Evolutionary conservation across 768 basidiomycete genomes (phyloP), one percentile per base, ranked within the genome.

Genomic region (Boletus sensibilis): DNA sequence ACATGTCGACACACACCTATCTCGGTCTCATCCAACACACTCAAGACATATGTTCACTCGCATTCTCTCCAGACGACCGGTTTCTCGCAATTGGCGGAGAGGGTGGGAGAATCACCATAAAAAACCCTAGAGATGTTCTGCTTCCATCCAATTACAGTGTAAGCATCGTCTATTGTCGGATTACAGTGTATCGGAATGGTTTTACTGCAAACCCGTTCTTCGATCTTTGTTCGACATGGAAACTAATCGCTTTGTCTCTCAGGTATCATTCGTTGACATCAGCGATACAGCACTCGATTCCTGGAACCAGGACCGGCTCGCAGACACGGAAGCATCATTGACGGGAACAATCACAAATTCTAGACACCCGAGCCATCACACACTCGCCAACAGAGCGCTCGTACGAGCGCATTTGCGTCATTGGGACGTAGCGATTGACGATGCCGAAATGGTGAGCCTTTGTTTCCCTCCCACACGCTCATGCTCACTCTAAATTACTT

Each of bases 371-470:
- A 23, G 13, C 18, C 44, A 47, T 34, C 29, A 52, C 33, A 40
- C 18, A 3, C 31, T 63, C 11, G 56, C 59, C 5, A 40, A 35
- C 20, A 25, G 53, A 43, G 50, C 59, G 0, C 45, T 63, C 23
- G n/a, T 61, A 2, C 20, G 41, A 2, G n/a, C 56, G 12, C 61
- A 39, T 6, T 34, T 61, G 16, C 2, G 16, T n/a, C n/a, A 40
- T 3, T 58, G 56, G 61, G 47, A 52, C 6, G 21, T 0, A 14
- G 61, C 61, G 0, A 37, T 55, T 8, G 3, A 3, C 0, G 53
- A 63, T 20, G 62, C 60, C 1, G 25, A 58, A 18, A 8, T 47
- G 44, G 63, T 63, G 3, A 25, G 9, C 37, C 10, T 2, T 12
- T 5, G 2, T 7, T 14, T 34, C 2, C 10, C 18, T 38, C 10